A percentile compares a stretch with the other conserved stretches of the same genome.
phyloP scores from a whole-genome alignment of 2,329 filamentous ascomycete genomes.

The Fonsecaea nubica region DNA sequence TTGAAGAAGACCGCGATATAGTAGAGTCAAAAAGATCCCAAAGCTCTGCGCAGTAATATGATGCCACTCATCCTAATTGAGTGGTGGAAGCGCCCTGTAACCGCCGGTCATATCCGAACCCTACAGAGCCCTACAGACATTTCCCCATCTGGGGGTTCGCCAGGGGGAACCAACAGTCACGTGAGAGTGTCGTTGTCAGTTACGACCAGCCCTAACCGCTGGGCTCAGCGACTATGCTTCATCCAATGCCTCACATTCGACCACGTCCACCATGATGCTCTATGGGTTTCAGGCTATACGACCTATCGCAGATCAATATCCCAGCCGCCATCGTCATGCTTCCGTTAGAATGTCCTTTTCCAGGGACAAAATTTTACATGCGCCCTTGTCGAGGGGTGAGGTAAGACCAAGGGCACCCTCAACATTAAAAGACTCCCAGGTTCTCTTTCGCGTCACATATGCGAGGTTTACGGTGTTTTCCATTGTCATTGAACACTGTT shows the following conservation, averaged over 20 bases:
- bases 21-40: background rate
- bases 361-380: slow-evolving; percentile 23
- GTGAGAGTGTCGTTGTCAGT: slow-evolving; percentile 11
- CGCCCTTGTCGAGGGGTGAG: slow-evolving; percentile 29
- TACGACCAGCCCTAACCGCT: slow-evolving; percentile 26
- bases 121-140: background rate
- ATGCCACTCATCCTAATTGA: slow-evolving; percentile 8
- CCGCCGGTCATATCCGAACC: slow-evolving; percentile 23
- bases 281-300: slow-evolving; percentile 31
- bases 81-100: slow-evolving; percentile 21
- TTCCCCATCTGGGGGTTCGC: slow-evolving; percentile 3
- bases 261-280: slow-evolving; percentile 26
- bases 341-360: slow-evolving; percentile 16
- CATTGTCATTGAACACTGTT: background rate
- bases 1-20: background rate
- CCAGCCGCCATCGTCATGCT: slow-evolving; percentile 36
- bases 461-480: slow-evolving; percentile 2
- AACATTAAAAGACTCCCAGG: slow-evolving; percentile 12
- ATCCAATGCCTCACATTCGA: slow-evolving; percentile 33
- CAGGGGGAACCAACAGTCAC: slow-evolving; percentile 6
- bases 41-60: background rate
- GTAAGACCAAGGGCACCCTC: slow-evolving; percentile 26
- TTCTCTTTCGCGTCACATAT: slow-evolving; percentile 26
- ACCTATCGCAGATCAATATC: slow-evolving; percentile 26
- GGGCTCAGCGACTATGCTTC: slow-evolving; percentile 26